Percentiles rank a stretch among this genome's conserved stretches.
phyloP scores from a whole-genome alignment of 495 filamentous ascomycete species.

The Amniculicola lignicola region DNA sequence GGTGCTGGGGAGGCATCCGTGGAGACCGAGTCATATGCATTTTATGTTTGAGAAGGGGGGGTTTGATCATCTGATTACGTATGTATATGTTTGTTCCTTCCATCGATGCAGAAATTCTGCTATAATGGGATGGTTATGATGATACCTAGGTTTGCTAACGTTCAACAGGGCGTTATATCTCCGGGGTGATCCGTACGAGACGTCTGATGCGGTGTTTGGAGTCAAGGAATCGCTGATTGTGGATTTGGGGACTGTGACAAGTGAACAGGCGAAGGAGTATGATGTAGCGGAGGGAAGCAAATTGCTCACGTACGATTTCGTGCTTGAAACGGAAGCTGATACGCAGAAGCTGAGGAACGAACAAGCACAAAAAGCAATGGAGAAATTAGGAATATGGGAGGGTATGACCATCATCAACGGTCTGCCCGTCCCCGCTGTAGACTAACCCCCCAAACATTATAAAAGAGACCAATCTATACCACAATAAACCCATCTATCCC shows the following conservation, averaged over 20 bases:
- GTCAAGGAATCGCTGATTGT: conserved; percentile 82
- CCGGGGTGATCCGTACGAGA: conserved; percentile 82
- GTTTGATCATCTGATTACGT: conserved; percentile 86
- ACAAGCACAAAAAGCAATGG: conserved; percentile 69
- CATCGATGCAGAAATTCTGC: background rate
- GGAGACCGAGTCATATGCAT: conserved; percentile 84
- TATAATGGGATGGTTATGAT: background rate
- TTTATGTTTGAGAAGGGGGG: conserved; percentile 91
- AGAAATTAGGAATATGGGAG: conserved; percentile 65
- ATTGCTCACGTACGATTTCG: conserved; percentile 67
- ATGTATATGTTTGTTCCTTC: conserved; percentile 37
- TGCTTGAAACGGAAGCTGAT: conserved; percentile 69
- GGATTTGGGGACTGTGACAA: conserved; percentile 63
- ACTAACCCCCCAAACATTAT: too few relatives aligned
- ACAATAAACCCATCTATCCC: too few relatives aligned
- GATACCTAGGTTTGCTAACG: too few relatives aligned
- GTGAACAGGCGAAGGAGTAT: conserved; percentile 58
- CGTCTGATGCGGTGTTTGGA: conserved; percentile 87
- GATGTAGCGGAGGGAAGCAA: conserved; percentile 52
- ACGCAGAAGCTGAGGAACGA: conserved; percentile 63
- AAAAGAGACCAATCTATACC: too few relatives aligned
- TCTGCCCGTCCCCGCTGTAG: conserved; percentile 74
- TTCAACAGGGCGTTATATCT: conserved; percentile 68
- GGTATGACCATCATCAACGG: conserved; percentile 75
- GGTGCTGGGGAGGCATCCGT: conserved; percentile 71